A percentile compares a stretch with the other conserved stretches of the same genome.
Conservation (phyloP, 179 eudicot genomes). For the Beta corolliflora region DNA sequence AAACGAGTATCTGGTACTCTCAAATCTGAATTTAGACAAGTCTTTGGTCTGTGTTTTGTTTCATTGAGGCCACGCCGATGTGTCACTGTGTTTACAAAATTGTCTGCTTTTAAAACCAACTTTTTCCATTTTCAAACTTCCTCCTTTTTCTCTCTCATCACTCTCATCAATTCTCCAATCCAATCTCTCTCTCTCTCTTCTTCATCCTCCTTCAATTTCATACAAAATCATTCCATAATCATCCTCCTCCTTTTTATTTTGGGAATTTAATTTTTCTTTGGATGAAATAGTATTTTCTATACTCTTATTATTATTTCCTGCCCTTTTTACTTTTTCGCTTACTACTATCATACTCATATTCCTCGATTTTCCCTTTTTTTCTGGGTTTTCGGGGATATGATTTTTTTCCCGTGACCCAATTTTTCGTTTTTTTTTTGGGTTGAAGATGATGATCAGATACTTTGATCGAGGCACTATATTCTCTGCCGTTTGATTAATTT, state of each 20-base stretch:
- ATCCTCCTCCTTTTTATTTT: background rate
- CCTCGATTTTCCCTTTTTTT: background rate
- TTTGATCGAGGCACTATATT: constrained; percentile 1
- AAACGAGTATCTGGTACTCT: too few relatives aligned
- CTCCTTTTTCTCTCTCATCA: background rate
- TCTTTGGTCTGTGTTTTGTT: background rate
- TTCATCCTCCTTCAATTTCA: background rate
- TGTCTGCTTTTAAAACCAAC: background rate
- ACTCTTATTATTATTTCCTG: background rate
- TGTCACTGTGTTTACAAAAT: background rate
- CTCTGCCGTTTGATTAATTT: background rate
- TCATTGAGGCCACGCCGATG: too few relatives aligned
- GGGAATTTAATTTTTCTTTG: too few relatives aligned
- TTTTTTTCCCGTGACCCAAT: background rate
- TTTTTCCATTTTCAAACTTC: constrained; percentile 18
- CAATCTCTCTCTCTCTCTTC: background rate
- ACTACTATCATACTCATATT: background rate
- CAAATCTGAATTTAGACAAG: background rate
- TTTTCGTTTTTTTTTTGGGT: background rate
- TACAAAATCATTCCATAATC: background rate
- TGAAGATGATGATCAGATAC: constrained; percentile 9
- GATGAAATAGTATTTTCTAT: background rate
- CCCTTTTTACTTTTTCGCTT: background rate
- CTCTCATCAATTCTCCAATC: background rate
- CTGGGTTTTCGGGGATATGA: background rate